Conservation (phyloP, 257 asterid species). For the Paraleonurus japonicus region DNA sequence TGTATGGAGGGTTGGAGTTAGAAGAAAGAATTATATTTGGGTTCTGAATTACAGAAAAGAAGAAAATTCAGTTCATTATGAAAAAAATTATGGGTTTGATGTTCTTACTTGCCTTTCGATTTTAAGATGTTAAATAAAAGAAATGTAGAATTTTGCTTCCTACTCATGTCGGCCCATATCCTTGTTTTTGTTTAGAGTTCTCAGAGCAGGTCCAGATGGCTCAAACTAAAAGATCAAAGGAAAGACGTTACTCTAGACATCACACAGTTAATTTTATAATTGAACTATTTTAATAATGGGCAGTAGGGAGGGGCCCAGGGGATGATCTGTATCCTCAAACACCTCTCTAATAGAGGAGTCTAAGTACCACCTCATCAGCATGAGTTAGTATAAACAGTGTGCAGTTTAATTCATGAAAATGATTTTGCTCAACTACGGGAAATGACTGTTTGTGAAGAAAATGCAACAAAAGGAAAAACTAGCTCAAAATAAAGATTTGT, state of each 20-base stretch:
- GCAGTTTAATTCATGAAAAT: neutral
- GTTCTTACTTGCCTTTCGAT: neutral
- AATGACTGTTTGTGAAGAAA: neutral
- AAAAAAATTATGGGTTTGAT: neutral
- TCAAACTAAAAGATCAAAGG: constrained; percentile 13
- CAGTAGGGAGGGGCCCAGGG: neutral
- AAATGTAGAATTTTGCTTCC: neutral
- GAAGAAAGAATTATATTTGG: neutral
- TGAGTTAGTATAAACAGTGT: neutral
- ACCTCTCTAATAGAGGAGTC: neutral
- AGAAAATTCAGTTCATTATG: neutral
- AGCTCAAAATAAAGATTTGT: neutral
- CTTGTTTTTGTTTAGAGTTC: neutral
- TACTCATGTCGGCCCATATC: neutral
- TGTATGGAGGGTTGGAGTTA: neutral
- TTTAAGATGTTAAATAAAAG: neutral
- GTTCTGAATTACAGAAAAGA: neutral
- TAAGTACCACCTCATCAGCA: neutral
- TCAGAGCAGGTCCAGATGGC: neutral
- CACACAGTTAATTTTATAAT: neutral
- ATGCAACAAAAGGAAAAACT: neutral
- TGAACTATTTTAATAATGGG: neutral
- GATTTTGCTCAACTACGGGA: neutral
- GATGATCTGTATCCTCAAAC: neutral
- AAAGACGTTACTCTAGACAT: neutral